Percentiles rank a stretch among this genome's conserved stretches.
Conservation (phyloP, 1,139 yeast genomes). For the Saccharomyces hybrid region DNA sequence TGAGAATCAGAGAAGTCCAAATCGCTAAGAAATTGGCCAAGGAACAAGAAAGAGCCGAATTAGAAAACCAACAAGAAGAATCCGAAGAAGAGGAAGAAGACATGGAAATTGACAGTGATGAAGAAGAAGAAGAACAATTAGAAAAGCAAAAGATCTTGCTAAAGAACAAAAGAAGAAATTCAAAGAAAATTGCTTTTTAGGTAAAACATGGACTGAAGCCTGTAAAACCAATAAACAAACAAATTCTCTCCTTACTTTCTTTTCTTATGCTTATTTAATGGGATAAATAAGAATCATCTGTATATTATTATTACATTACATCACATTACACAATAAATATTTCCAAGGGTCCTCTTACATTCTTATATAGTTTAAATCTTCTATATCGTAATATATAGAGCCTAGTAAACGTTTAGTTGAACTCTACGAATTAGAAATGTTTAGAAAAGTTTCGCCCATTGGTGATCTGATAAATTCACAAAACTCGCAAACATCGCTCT, state of each 20-base stretch:
- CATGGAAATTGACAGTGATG: slow-evolving; percentile 38
- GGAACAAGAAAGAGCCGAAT: slow-evolving; percentile 51
- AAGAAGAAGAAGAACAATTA: slow-evolving; percentile 39
- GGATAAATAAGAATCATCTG: slow-evolving; percentile 1
- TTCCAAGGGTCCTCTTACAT: neutral
- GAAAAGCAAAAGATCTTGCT: slow-evolving; percentile 70
- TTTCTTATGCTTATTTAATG: neutral
- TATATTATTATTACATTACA: neutral
- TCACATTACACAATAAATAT: neutral
- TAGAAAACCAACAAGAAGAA: slow-evolving; percentile 42
- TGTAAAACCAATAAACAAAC: no score
- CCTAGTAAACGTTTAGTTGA: neutral
- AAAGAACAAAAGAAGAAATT: slow-evolving; percentile 53
- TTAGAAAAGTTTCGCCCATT: neutral
- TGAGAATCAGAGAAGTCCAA: slow-evolving; percentile 90
- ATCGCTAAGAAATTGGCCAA: slow-evolving; percentile 72
- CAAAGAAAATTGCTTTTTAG: slow-evolving; percentile 32
- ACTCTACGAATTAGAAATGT: neutral
- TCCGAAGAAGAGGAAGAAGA: slow-evolving; percentile 40
- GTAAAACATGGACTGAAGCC: neutral
- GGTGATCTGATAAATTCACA: neutral
- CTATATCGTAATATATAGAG: no score
- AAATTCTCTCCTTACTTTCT: neutral
- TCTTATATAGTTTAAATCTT: neutral
- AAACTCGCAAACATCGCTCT: neutral